phyloP scores from a whole-genome alignment of 768 basidiomycete genomes.

The Pleurotus giganteus region DNA sequence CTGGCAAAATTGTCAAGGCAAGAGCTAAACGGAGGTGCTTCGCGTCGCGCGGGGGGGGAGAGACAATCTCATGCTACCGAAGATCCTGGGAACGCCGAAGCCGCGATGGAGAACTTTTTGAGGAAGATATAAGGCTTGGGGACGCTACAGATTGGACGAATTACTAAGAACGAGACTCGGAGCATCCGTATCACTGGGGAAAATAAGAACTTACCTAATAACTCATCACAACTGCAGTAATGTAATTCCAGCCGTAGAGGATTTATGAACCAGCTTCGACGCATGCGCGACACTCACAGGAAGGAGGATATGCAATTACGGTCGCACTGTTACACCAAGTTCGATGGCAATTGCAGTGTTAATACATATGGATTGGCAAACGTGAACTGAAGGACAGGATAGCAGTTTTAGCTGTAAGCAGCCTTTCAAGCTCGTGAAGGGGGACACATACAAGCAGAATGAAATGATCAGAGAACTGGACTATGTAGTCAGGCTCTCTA shows the following conservation, averaged over 20 bases:
- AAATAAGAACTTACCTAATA: no score
- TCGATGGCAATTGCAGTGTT: neutral
- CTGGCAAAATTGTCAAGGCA: slow-evolving; percentile 8
- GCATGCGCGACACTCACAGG: no score
- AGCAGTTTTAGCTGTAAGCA: neutral
- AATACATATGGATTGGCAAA: neutral
- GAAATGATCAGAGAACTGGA: neutral
- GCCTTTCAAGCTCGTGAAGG: neutral
- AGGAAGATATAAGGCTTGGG: neutral
- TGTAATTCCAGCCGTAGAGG: no score
- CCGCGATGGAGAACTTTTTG: neutral
- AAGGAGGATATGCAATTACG: no score
- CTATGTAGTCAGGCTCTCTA: slow-evolving; percentile 2
- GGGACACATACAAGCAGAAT: neutral
- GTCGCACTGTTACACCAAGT: no score
- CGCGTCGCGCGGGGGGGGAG: neutral
- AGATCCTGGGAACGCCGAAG: neutral
- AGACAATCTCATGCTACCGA: neutral
- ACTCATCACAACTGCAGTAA: no score
- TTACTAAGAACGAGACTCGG: no score
- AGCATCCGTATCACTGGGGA: no score
- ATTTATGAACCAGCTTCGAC: no score
- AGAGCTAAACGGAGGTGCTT: slow-evolving; percentile 8
- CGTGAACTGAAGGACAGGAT: neutral
- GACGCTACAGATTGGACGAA: no score